Conservation (phyloP, 1,284 basidiomycete genomes). For the Melampsora larici-populina region DNA sequence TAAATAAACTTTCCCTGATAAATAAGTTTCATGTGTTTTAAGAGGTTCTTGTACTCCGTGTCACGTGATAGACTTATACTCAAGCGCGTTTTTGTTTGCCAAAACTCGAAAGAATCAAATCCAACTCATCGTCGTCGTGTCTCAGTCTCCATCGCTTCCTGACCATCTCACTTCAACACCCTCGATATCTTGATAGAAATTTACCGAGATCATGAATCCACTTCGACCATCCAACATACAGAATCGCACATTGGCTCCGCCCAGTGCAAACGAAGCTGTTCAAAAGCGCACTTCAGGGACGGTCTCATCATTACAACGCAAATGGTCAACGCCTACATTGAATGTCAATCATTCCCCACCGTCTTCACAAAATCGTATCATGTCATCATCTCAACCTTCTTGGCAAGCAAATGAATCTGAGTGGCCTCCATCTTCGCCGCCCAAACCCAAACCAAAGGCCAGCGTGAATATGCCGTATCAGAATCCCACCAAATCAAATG, state of each 20-base stretch:
- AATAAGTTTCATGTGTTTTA: too few species aligned
- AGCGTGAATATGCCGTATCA: neutral
- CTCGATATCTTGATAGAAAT: too few species aligned
- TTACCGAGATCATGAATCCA: neutral
- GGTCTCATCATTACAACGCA: neutral
- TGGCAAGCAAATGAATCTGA: constrained; percentile 31
- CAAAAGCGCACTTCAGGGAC: neutral
- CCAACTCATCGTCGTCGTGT: too few species aligned
- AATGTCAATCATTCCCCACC: neutral
- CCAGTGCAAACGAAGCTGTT: neutral
- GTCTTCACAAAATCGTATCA: neutral
- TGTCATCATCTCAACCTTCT: constrained; percentile 33
- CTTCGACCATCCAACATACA: neutral
- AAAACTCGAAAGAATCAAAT: too few species aligned
- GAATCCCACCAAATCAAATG: constrained; percentile 12
- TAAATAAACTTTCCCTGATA: too few species aligned
- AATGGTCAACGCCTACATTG: neutral
- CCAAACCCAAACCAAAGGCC: neutral
- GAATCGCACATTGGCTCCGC: neutral
- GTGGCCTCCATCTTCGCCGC: constrained; percentile 24
- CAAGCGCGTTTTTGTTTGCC: too few species aligned
- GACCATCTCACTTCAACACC: too few species aligned
- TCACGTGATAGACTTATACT: too few species aligned
- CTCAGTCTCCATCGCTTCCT: too few species aligned
- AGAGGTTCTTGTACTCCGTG: too few species aligned